phyloP scores from a whole-genome alignment of 2,329 filamentous ascomycete genomes.

The Diaporthe aspalathi region DNA sequence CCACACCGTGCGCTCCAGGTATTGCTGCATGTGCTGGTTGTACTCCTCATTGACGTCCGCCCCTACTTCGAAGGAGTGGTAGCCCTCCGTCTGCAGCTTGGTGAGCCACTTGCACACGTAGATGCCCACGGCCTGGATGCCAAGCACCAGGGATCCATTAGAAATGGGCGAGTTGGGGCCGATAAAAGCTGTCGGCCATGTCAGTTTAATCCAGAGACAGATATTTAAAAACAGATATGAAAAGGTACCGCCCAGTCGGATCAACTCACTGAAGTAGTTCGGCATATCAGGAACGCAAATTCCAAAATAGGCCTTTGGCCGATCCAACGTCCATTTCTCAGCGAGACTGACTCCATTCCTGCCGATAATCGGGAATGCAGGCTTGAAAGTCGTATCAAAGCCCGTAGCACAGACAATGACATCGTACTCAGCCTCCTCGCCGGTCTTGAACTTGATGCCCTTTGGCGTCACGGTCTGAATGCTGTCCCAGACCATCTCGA shows the following conservation, averaged over 20 bases:
- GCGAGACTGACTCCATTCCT: slow-evolving; percentile 40
- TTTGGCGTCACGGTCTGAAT: slow-evolving; percentile 44
- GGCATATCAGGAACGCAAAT: slow-evolving; percentile 36
- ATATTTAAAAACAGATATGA: background rate
- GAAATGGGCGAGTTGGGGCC: slow-evolving; percentile 43
- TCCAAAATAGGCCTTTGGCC: slow-evolving; percentile 38
- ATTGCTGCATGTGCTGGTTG: slow-evolving; percentile 47
- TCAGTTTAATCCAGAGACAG: background rate
- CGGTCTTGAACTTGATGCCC: slow-evolving; percentile 8
- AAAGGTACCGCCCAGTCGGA: background rate
- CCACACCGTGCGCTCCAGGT: slow-evolving; percentile 45
- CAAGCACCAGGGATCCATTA: slow-evolving; percentile 44
- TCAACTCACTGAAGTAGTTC: slow-evolving; percentile 39
- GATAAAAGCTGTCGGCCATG: background rate
- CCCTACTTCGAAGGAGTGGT: slow-evolving; percentile 43
- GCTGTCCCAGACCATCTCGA: slow-evolving; percentile 44
- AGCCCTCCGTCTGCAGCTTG: slow-evolving; percentile 45
- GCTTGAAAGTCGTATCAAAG: slow-evolving; percentile 45
- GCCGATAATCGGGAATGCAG: slow-evolving; percentile 43
- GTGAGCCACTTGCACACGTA: slow-evolving; percentile 48
- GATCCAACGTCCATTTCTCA: slow-evolving; percentile 40
- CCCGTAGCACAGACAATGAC: slow-evolving; percentile 51
- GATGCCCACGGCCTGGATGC: slow-evolving; percentile 44
- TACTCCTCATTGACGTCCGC: slow-evolving; percentile 47
- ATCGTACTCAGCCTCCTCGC: slow-evolving; percentile 45